phyloP scores from a whole-genome alignment of 2,329 filamentous ascomycete species.

The Microcyclospora pomicola region DNA sequence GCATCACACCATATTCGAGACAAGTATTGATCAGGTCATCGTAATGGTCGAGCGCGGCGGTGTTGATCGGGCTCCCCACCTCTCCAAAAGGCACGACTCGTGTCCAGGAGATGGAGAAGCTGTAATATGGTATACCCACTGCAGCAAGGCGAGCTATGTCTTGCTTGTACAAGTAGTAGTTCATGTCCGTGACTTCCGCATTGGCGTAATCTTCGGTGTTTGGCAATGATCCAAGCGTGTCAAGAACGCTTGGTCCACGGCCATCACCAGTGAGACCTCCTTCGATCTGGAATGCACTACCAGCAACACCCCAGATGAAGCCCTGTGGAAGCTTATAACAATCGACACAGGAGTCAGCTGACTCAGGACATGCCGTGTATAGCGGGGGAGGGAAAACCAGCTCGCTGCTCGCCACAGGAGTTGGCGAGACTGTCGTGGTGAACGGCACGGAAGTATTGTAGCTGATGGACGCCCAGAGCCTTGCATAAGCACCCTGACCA shows the following conservation, averaged over 20 bases:
- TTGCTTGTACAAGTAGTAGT: slow-evolving; percentile 38
- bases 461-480: slow-evolving; percentile 8
- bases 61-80: slow-evolving; percentile 29
- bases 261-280: slow-evolving; percentile 10
- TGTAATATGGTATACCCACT: slow-evolving; percentile 17
- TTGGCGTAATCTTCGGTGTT: slow-evolving; percentile 13
- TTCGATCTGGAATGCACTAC: slow-evolving; percentile 13
- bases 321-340: slow-evolving; percentile 12
- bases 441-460: slow-evolving; percentile 15
- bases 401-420: slow-evolving; percentile 19
- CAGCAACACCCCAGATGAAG: slow-evolving; percentile 13
- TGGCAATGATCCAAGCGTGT: slow-evolving; percentile 4
- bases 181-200: slow-evolving; percentile 37
- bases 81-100: slow-evolving; percentile 34
- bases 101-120: slow-evolving; percentile 33
- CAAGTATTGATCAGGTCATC: slow-evolving; percentile 33
- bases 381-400: slow-evolving; percentile 19
- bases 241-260: slow-evolving; percentile 7
- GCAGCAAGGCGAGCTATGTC: slow-evolving; percentile 27
- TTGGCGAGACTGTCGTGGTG: slow-evolving; percentile 16
- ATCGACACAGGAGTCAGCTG: slow-evolving; percentile 16
- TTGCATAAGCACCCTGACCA: slow-evolving; percentile 11
- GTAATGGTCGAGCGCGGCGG: slow-evolving; percentile 32
- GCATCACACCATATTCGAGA: slow-evolving; percentile 30
- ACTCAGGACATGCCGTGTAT: slow-evolving; percentile 19